A percentile compares a stretch with the other conserved stretches of the same genome.
Evolutionary conservation across 352 stramenopile genomes (phyloP).

Genomic region (Aphanomyces cochlioides): DNA sequence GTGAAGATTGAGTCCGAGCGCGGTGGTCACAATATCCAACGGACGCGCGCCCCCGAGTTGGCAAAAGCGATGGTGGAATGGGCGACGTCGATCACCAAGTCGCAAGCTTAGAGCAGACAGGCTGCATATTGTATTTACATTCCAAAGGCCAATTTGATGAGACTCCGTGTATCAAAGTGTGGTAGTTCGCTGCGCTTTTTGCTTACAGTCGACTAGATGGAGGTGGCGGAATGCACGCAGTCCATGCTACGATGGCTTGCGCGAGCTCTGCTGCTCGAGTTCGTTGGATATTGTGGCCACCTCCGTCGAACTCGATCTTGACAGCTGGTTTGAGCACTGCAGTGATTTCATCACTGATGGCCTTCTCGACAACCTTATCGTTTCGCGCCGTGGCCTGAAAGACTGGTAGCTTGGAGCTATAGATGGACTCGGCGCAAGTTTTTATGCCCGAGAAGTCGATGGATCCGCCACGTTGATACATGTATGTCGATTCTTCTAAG

Average conservation of each 20-base stretch:
- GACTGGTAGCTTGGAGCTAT: background rate
- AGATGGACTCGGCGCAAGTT: background rate
- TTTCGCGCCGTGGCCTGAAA: conserved; percentile 3
- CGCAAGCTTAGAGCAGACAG: too few species aligned
- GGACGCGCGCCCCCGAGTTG: background rate
- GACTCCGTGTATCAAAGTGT: too few species aligned
- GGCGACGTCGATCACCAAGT: too few species aligned
- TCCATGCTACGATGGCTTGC: conserved; percentile 7
- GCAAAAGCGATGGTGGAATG: background rate
- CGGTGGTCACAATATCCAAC: conserved; percentile 24
- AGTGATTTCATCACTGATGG: conserved; percentile 1
- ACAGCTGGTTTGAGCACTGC: background rate
- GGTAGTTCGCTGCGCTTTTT: too few species aligned
- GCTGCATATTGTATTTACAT: too few species aligned
- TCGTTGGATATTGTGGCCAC: conserved; percentile 25
- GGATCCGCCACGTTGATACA: background rate
- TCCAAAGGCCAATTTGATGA: too few species aligned
- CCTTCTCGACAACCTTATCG: conserved; percentile 8
- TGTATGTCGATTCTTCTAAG: background rate
- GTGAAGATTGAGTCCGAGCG: background rate
- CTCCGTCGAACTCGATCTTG: background rate
- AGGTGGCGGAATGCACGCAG: too few species aligned
- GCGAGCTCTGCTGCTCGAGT: background rate
- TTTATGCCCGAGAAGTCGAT: background rate
- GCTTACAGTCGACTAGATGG: too few species aligned